Base-by-base conservation (phyloP, 208 protist genomes). In the Endotrypanum monterogeii region DNA sequence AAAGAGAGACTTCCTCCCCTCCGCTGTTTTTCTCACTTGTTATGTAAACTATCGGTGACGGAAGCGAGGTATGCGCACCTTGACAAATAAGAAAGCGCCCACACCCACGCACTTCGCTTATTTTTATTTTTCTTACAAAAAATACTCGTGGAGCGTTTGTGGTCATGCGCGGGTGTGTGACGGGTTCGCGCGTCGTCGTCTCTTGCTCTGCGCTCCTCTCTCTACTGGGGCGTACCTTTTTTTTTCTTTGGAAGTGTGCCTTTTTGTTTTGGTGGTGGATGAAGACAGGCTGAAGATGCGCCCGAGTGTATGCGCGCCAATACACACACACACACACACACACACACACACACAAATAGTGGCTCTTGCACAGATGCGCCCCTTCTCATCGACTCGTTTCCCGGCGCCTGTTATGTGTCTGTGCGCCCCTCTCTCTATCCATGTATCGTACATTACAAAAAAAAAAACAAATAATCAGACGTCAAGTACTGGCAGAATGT, bases 371-470 rank as follows among this genome's bases (percentile, higher is more conserved):
- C 6, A 25, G 58, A 44, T 61, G 8, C 16, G 12, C 32, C 9
- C 30, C 23, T 62, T 16, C 4, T 62, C 12, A 25, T 2, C 3
- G 35, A 18, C 44, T 48, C 12, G 44, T 48, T 48, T 48, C 44
- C 44, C 25, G 35, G 35, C 58, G 0, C 44, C 18, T 37, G 39
- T 28, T 18, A 28, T 11, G 35, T 63, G 58, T 18, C 20, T 20
- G 18, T 18, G 58, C 16, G 30, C 14, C 30, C 7, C 44, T 37
- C 32, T 8, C n/a, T 16, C 18, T n/a, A 6, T 63, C 35, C 51
- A 63, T 63, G 58, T 46, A 63, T 63, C 8, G 58, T 46, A 63
- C 58, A 46, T 32, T n/a, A n/a, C n/a, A n/a, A n/a, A 62, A 7
- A 11, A 12, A 8, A 60, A 32, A 2, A 16, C 11, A 60, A 37